phyloP scores from a whole-genome alignment of 2,329 filamentous ascomycete genomes.

The Colletotrichum scovillei region DNA sequence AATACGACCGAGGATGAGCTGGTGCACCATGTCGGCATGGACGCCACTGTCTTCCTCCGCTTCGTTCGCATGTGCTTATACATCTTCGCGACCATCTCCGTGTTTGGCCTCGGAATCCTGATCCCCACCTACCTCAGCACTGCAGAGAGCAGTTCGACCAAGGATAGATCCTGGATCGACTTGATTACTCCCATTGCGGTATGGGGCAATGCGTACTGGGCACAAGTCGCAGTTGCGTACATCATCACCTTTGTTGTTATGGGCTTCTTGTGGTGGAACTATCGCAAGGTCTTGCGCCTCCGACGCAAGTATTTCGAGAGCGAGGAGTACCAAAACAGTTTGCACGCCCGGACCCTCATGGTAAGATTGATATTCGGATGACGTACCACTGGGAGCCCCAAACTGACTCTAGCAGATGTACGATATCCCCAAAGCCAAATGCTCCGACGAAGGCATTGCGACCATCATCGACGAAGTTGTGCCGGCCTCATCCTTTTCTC shows the following conservation, averaged over 20 bases:
- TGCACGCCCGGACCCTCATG: slow-evolving; percentile 81
- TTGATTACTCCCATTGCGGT: slow-evolving; percentile 71
- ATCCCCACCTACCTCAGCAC: slow-evolving; percentile 81
- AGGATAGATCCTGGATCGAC: slow-evolving; percentile 60
- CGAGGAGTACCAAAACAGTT: slow-evolving; percentile 86
- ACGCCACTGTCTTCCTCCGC: slow-evolving; percentile 90
- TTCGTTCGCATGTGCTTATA: slow-evolving; percentile 93
- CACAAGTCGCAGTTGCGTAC: slow-evolving; percentile 68
- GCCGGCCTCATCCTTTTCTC: slow-evolving; percentile 81
- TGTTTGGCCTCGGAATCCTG: slow-evolving; percentile 81
- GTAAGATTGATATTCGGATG: slow-evolving; percentile 47
- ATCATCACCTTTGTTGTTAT: slow-evolving; percentile 80
- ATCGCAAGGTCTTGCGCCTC: slow-evolving; percentile 76
- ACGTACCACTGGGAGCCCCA: neutral
- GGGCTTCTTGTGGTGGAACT: slow-evolving; percentile 91
- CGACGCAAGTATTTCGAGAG: slow-evolving; percentile 86
- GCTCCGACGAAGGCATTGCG: slow-evolving; percentile 88
- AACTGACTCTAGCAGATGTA: slow-evolving; percentile 71
- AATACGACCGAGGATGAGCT: slow-evolving; percentile 81
- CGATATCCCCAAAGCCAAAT: slow-evolving; percentile 81
- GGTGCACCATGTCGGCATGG: slow-evolving; percentile 86
- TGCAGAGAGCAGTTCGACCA: slow-evolving; percentile 47
- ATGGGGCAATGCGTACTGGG: slow-evolving; percentile 67
- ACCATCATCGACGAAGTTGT: slow-evolving; percentile 84
- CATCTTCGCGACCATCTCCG: slow-evolving; percentile 79